Evolutionary conservation across 768 basidiomycete species (phyloP).

Genomic region (Termitomyces sp.): DNA sequence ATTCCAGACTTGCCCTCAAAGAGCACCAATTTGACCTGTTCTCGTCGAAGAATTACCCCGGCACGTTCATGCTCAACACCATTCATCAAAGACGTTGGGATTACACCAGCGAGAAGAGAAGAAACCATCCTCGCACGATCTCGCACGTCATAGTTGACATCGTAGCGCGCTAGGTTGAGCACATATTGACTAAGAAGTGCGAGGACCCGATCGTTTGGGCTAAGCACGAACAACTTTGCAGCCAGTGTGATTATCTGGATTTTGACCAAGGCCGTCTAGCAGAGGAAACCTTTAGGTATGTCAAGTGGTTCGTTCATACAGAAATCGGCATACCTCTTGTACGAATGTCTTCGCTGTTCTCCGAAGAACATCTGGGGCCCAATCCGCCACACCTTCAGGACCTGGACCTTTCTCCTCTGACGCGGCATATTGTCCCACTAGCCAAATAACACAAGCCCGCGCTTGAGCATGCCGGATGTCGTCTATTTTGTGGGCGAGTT

Average conservation of each 20-base stretch:
- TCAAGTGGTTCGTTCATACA: not conserved
- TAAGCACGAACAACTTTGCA: constrained; percentile 76
- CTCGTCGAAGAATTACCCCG: constrained; percentile 76
- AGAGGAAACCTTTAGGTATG: not conserved
- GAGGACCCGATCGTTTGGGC: constrained; percentile 48
- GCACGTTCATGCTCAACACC: constrained; percentile 42
- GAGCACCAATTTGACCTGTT: constrained; percentile 78
- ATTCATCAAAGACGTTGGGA: constrained; percentile 25
- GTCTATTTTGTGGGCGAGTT: constrained; percentile 74
- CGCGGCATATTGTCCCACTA: constrained; percentile 85
- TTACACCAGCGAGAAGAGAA: constrained; percentile 60
- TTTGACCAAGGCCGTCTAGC: constrained; percentile 65
- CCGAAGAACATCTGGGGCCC: constrained; percentile 91
- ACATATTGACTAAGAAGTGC: constrained; percentile 65
- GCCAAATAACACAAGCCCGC: constrained; percentile 86
- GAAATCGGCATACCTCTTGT: constrained; percentile 51
- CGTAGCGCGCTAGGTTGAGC: constrained; percentile 83
- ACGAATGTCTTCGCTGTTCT: constrained; percentile 70
- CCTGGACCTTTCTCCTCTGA: constrained; percentile 28
- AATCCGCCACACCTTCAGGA: constrained; percentile 60
- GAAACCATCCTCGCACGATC: constrained; percentile 83
- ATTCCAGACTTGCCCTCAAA: constrained; percentile 69
- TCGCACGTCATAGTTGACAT: constrained; percentile 84
- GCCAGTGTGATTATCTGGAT: constrained; percentile 84
- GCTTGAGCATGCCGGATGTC: constrained; percentile 79